Evolutionary conservation across 805 yeast genomes (phyloP).

Genomic region (Starmerella sp.): DNA sequence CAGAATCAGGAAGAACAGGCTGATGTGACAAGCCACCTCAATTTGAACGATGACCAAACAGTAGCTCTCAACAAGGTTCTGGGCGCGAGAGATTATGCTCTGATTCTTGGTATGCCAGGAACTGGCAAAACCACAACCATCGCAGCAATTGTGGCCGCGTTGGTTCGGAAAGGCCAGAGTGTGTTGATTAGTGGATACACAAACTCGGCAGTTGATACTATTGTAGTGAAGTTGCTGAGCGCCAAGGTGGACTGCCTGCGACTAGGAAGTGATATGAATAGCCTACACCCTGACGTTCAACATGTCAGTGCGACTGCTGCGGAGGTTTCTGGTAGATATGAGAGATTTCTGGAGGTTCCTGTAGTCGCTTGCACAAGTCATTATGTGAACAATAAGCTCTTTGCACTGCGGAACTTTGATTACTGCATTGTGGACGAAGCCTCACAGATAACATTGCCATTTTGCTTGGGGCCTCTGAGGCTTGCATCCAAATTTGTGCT

Average conservation of each 20-base stretch:
- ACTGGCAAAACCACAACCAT: slow-evolving; percentile 92
- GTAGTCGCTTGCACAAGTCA: slow-evolving; percentile 86
- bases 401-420: slow-evolving; percentile 56
- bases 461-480: slow-evolving; percentile 77
- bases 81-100: slow-evolving; percentile 58
- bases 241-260: slow-evolving; percentile 46
- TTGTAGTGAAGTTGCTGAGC: slow-evolving; percentile 56
- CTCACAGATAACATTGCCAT: slow-evolving; percentile 86
- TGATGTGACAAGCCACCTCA: neutral
- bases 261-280: slow-evolving; percentile 40
- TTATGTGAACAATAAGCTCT: slow-evolving; percentile 55
- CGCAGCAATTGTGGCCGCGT: slow-evolving; percentile 52
- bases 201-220: slow-evolving; percentile 93
- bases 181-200: slow-evolving; percentile 79
- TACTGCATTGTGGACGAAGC: slow-evolving; percentile 96
- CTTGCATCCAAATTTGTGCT: slow-evolving; percentile 68
- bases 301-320: slow-evolving; percentile 28
- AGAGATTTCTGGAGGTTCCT: slow-evolving; percentile 37
- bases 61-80: slow-evolving; percentile 57
- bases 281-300: slow-evolving; percentile 50
- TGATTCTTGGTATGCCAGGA: slow-evolving; percentile 95
- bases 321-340: neutral
- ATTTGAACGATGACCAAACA: slow-evolving; percentile 61
- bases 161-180: slow-evolving; percentile 51
- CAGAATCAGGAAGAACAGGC: neutral